Percentiles rank a stretch among this genome's conserved stretches.
These are phyloP conservation scores for Chernovozyma sophiae-reginae DNA, from an alignment of 1,139 yeast species.

Conservation along the genomic window DNA sequence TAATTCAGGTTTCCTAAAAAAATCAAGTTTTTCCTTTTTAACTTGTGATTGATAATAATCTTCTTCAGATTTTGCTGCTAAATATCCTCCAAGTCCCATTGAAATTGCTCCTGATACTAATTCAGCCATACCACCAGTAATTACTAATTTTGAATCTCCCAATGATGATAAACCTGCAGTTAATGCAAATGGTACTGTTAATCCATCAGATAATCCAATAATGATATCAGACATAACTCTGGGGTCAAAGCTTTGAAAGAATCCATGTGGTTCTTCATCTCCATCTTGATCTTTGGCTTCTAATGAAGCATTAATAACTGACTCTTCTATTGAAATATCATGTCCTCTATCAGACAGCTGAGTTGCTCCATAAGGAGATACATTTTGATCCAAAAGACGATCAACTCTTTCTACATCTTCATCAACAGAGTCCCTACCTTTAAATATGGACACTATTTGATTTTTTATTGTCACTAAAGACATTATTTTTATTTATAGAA, in stretches of 20 bases:
- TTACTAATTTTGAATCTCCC: constrained; percentile 70
- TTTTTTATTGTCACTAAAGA: constrained; percentile 41
- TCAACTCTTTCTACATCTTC: constrained; percentile 34
- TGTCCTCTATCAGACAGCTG: constrained; percentile 32
- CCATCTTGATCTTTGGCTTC: constrained; percentile 18
- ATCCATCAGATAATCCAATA: constrained; percentile 76
- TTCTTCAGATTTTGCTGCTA: constrained; percentile 76
- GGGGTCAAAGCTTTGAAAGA: constrained; percentile 52
- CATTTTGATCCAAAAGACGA: constrained; percentile 29
- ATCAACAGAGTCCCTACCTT: constrained; percentile 18
- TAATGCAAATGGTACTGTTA: constrained; percentile 80
- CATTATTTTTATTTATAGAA: too few species aligned
- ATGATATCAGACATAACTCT: constrained; percentile 78
- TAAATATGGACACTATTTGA: constrained; percentile 24
- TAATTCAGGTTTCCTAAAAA: constrained; percentile 59
- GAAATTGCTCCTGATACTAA: constrained; percentile 79
- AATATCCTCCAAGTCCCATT: constrained; percentile 81
- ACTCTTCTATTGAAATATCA: constrained; percentile 37
- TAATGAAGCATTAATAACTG: constrained; percentile 25
- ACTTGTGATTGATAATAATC: constrained; percentile 72
- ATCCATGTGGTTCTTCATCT: constrained; percentile 24
- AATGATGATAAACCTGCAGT: constrained; percentile 78
- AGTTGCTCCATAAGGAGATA: constrained; percentile 39
- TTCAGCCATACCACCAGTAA: constrained; percentile 85
- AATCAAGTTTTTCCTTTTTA: constrained; percentile 62